Evolutionary conservation across 192 early-diverging fungal species (phyloP), one percentile per base, ranked within the genome.

Genomic region (Mortierella hygrophila): DNA sequence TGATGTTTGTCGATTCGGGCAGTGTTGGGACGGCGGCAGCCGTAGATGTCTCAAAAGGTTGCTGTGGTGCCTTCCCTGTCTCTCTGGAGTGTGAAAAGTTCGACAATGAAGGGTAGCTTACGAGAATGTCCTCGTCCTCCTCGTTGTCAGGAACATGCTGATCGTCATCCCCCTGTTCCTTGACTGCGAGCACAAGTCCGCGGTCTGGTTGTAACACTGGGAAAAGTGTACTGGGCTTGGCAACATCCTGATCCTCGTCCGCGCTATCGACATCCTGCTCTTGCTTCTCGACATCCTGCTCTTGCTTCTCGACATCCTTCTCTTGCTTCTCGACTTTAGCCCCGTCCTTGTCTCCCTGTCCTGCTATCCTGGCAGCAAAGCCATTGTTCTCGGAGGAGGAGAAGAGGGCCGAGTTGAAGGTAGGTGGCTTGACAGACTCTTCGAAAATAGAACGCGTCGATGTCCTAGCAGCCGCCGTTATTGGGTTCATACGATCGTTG

Each of bases 1-100:
- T 69, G 41, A 35, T 13, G 40, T 82, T 82, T 47, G 63, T 63
- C 6, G 21, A 52, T 44, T 82, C 81, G 21, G 75, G 70, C 15
- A 65, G 40, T 10, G 81, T 52, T 35, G 49, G 42, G 20, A 70
- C 68, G 9, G 49, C 72, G 9, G 23, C 9, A 7, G n/a, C 15
- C 8, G 65, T 40, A 3, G 74, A 8, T 38, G 49, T 32, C 23
- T 65, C 60, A 23, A 74, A 46, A 9, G 74, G 72, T 0, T 74
- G 74, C 4, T 68, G 49, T 16, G 80, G 2, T 5, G 26, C 49
- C 9, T 63, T 52, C 13, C 9, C 8, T 21, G 46, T 8, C 5
- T 65, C 8, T 37, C 15, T 42, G 16, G 46, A 21, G 40, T 42
- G 20, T 3, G 35, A 46, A 0, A 68, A 0, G 13, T 80, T 72